Evolutionary conservation across 768 basidiomycete species (phyloP), one percentile per base, ranked within the genome.

Genomic region (Boletus bicolor): DNA sequence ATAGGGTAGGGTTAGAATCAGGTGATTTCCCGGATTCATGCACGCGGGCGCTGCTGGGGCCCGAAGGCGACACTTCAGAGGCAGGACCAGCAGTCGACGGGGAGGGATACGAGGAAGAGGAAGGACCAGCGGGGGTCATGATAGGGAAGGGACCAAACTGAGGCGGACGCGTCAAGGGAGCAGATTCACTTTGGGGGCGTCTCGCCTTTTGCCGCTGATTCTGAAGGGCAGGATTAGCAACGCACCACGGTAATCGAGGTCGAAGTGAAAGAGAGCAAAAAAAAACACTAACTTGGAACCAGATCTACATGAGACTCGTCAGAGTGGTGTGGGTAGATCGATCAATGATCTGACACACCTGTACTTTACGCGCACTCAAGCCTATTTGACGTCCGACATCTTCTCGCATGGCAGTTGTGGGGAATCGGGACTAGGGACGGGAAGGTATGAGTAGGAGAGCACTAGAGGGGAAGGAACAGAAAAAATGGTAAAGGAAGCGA

Each of bases 141-240:
- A 74, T 79, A 41, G 81, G 79, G 61, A 83, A 88, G 17, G 85
- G 77, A 32, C 82, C 84, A 65, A 82, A 86, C 63, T 86, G 86
- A 17, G 81, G 81, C 5, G 82, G 81, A 42, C 77, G 81, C 55
- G 75, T 73, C 54, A 79, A 69, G 49, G 84, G 79, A 5, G 76
- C 70, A 54, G 80, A 78, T 55, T 86, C 83, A 56, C 77, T 80
- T 50, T 84, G 84, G 21, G 90, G 89, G 37, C 87, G 85, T 64
- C 89, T 79, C 12, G 89, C 88, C 68, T 93, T 93, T 76, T 93
- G 91, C 58, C 90, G 83, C 68, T 93, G 90, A 69, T 93, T 93
- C 91, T 92, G 61, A 51, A 58, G 49, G 52, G 28, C 24, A 34
- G 45, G 50, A 54, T 56, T 24, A 64, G 55, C 41, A 53, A 43